These are phyloP conservation scores for sorghum (Sorghum bicolor) DNA, from an alignment of 176 grass and related monocot species.

Conservation along the genomic window Sorghum_bicolor_NCBIv3 NC_012870.2:9079001-9079500, in stretches of 20 bases:
- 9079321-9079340: not conserved
- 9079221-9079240: conserved; percentile 98
- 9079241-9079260: conserved; percentile 82
- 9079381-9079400: conserved; percentile 16
- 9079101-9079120: conserved; percentile 90
- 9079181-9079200: conserved; percentile 6
- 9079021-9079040: conserved; percentile 42
- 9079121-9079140: conserved; percentile 97
- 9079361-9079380: conserved; percentile 1
- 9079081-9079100: conserved; percentile 91
- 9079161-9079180: not conserved
- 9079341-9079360: not conserved
- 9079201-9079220: conserved; percentile 24
- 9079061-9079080: conserved; percentile 92
- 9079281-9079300: conserved; percentile 40
- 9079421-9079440: conserved; percentile 84
- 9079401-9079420: conserved; percentile 82
- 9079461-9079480: conserved; percentile 84
- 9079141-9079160: conserved; percentile 30
- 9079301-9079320: conserved; percentile 12
- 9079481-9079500: conserved; percentile 65
- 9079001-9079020: conserved; percentile 4
- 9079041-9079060: conserved; percentile 87
- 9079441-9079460: conserved; percentile 95
- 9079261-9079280: conserved; percentile 34